Percentiles rank a stretch among this genome's conserved stretches.
These are phyloP conservation scores for Symbiodinium pilosum DNA, from an alignment of 73 alveolate genomes.

Conservation along the genomic window DNA sequence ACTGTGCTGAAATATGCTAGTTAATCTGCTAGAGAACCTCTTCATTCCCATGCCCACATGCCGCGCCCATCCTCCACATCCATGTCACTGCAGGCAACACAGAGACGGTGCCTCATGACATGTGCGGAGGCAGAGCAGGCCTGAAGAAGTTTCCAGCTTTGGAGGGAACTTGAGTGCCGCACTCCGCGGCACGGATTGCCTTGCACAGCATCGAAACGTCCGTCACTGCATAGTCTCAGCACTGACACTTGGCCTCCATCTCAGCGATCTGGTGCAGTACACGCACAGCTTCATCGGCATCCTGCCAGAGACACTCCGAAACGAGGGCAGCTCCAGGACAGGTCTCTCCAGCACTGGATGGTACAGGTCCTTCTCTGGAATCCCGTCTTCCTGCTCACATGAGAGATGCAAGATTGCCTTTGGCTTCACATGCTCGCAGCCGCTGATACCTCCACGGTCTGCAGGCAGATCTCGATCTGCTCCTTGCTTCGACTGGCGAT, in stretches of 20 bases:
- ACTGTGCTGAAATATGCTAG: too few relatives aligned
- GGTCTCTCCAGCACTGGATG: background rate
- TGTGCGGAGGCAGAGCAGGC: too few relatives aligned
- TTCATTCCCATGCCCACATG: too few relatives aligned
- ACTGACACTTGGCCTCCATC: background rate
- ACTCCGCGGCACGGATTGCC: background rate
- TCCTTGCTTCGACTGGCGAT: conserved; percentile 11
- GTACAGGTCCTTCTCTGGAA: background rate
- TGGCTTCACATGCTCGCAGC: background rate
- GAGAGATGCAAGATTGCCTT: background rate
- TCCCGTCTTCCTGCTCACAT: background rate
- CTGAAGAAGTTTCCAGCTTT: too few relatives aligned
- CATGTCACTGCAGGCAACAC: background rate
- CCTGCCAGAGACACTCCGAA: background rate
- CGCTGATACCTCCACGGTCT: background rate
- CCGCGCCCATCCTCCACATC: background rate
- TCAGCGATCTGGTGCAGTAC: conserved; percentile 20
- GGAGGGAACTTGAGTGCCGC: background rate
- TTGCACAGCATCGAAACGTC: background rate
- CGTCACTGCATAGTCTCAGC: background rate
- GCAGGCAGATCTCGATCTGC: conserved; percentile 41
- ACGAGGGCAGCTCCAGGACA: background rate
- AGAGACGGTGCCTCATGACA: background rate
- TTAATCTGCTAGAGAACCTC: too few relatives aligned
- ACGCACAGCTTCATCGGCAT: background rate